phyloP scores from a whole-genome alignment of 2,329 filamentous ascomycete species.

The Coniochaeta prunicola region DNA sequence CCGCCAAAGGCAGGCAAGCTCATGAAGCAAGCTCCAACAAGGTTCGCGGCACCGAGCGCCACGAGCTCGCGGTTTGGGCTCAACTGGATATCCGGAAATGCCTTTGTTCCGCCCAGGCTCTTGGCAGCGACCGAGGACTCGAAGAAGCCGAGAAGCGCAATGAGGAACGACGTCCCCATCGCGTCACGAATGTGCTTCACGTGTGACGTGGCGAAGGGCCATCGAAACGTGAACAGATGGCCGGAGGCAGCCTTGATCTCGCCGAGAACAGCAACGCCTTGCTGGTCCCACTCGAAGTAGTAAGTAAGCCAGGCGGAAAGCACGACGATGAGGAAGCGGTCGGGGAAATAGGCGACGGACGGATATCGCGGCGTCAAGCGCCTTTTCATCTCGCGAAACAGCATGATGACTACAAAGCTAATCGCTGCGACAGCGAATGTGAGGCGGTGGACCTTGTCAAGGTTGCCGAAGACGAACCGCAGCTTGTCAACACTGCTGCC shows the following conservation, averaged over 20 bases:
- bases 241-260: constrained; percentile 68
- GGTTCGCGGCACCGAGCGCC: constrained; percentile 81
- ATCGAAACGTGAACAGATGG: constrained; percentile 71
- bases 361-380: constrained; percentile 73
- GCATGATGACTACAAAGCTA: constrained; percentile 83
- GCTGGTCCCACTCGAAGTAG: constrained; percentile 66
- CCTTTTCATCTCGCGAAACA: constrained; percentile 80
- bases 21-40: constrained; percentile 89
- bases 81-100: constrained; percentile 71
- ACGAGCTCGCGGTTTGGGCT: constrained; percentile 92
- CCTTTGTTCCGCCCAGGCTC: constrained; percentile 64
- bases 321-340: constrained; percentile 85
- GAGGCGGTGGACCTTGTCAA: constrained; percentile 59
- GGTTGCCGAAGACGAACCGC: constrained; percentile 65
- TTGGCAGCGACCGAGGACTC: constrained; percentile 96
- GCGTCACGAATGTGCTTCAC: constrained; percentile 79
- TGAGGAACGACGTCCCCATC: constrained; percentile 86
- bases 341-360: constrained; percentile 78
- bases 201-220: constrained; percentile 71
- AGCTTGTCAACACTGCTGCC: constrained; percentile 84
- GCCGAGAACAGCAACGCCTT: constrained; percentile 79
- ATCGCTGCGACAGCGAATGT: constrained; percentile 71
- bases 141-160: constrained; percentile 95
- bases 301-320: constrained; percentile 75
- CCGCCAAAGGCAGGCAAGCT: constrained; percentile 90